Evolutionary conservation across 140 eudicot species (phyloP), one percentile per base, ranked within the genome.

Genomic region (Eryngium alpinum): DNA sequence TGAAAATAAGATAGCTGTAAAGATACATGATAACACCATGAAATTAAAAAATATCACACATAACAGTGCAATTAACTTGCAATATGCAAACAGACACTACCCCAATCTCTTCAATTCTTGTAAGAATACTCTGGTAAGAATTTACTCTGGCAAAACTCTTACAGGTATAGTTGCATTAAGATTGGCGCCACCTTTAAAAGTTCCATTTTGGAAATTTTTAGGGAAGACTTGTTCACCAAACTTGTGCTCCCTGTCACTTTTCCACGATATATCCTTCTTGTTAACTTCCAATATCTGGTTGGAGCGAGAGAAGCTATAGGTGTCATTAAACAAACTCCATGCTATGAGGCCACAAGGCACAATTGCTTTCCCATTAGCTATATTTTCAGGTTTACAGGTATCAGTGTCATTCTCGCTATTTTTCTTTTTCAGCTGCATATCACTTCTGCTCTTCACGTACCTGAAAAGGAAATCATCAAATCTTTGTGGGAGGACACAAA

Each of bases 311-410:
- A 94, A 89, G 84, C 80, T 87, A 69, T 88, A 94, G 81, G 98
- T 94, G 81, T 94, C 98, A 66, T 94, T 94, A 74, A 94, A 94
- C 90, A 94, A 85, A 83, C 98, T 94, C 98, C 98, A 94, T 1
- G 98, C 97, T 72, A 92, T 90, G 79, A 92, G 97, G 46, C 98
- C 97, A 85, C 98, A 94, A 34, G 98, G 98, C 83, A 94, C 98
- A 72, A 96, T 88, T 15, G 92, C 79, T 51, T 17, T 66, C 53
- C 91, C 92, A 81, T 87, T 79, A 25, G 63, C 38, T 0, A 6
- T 49, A 87, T 87, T 90, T 87, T 96, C 99, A 80, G 99, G 99
- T 78, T 87, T 82, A 87, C 99, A 96, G 6, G 83, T 22, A 75
- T 85, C 77, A 53, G 76, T 82, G 27, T 85, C 92, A 84, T 72